A percentile compares a stretch with the other conserved stretches of the same genome.
phyloP scores from a whole-genome alignment of 2,329 filamentous ascomycete species.

The Xylariaceae sp. region DNA sequence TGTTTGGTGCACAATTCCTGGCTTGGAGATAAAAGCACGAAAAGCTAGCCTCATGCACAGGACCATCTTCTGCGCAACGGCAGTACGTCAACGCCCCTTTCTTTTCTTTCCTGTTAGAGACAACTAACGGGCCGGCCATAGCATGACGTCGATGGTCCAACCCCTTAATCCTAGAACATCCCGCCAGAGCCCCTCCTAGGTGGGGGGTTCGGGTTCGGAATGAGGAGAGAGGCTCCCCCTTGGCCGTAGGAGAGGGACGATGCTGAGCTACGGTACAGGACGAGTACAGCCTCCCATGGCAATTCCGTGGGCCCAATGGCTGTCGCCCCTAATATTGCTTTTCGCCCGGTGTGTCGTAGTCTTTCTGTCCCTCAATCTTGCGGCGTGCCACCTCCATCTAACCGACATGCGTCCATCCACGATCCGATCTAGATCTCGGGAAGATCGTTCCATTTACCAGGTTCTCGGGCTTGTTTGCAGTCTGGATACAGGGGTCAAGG shows the following conservation, averaged over 20 bases:
- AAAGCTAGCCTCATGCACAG: conserved; percentile 16
- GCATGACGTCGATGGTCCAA: conserved; percentile 6
- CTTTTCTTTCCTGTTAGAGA: conserved; percentile 13
- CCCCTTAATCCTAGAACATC: conserved; percentile 5
- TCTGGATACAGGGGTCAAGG: background rate
- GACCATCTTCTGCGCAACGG: conserved; percentile 19
- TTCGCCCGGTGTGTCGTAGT: conserved; percentile 15
- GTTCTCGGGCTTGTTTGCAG: conserved; percentile 10
- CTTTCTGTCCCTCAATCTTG: conserved; percentile 4
- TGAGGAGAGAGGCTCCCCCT: conserved; percentile 1
- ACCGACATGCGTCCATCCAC: conserved; percentile 9
- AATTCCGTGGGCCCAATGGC: conserved; percentile 20
- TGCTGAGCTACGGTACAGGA: conserved; percentile 18
- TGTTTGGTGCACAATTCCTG: conserved; percentile 23
- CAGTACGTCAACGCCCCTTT: conserved; percentile 8
- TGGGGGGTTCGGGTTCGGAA: background rate
- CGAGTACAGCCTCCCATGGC: conserved; percentile 14
- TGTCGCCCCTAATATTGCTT: conserved; percentile 15
- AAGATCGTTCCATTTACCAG: conserved; percentile 18
- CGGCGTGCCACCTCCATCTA: conserved; percentile 8
- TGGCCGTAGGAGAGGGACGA: conserved; percentile 10
- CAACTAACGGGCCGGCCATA: conserved; percentile 14
- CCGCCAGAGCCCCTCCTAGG: background rate
- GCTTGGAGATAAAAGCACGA: conserved; percentile 16
- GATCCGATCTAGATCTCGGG: conserved; percentile 16